Percentiles rank a stretch among this genome's conserved stretches.
These are phyloP conservation scores for Coleophoma crateriformis DNA, from an alignment of 2,329 filamentous ascomycete species.

Conservation along the genomic window DNA sequence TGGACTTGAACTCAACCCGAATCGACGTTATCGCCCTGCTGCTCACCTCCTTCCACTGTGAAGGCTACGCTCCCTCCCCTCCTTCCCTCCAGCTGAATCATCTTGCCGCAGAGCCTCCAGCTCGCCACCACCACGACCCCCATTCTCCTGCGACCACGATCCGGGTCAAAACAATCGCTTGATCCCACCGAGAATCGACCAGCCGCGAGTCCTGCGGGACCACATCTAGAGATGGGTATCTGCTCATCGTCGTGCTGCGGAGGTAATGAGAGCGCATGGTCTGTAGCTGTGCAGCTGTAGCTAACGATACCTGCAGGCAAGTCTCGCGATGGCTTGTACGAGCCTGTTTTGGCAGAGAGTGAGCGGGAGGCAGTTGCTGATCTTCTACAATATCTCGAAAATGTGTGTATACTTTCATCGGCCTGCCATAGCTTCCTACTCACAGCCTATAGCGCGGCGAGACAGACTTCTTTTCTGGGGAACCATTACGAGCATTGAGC, in stretches of 20 bases:
- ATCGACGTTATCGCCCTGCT: too few species aligned
- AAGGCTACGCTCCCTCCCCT: neutral
- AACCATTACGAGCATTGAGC: conserved; percentile 87
- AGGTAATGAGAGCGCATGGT: conserved; percentile 30
- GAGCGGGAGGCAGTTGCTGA: conserved; percentile 97
- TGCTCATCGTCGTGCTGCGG: conserved; percentile 59
- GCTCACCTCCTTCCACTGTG: neutral
- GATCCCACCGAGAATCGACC: conserved; percentile 12
- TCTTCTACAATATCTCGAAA: conserved; percentile 90
- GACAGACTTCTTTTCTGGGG: conserved; percentile 97
- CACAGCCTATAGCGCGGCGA: conserved; percentile 63
- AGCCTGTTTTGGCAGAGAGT: conserved; percentile 86
- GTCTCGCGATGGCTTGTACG: conserved; percentile 76
- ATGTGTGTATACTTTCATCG: conserved; percentile 48
- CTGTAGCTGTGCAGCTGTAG: conserved; percentile 13
- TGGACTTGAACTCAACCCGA: neutral
- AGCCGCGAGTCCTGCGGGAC: conserved; percentile 22
- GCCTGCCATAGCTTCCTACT: neutral
- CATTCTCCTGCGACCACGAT: neutral
- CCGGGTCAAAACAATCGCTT: conserved; percentile 2
- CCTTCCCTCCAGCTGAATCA: neutral
- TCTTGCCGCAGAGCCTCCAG: neutral
- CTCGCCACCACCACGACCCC: conserved; percentile 3
- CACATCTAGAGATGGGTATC: conserved; percentile 47
- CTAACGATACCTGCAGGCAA: conserved; percentile 48